Evolutionary conservation across 2,329 filamentous ascomycete genomes (phyloP), one percentile per base, ranked within the genome.

Genomic region (Dothiorella sarmentorum): DNA sequence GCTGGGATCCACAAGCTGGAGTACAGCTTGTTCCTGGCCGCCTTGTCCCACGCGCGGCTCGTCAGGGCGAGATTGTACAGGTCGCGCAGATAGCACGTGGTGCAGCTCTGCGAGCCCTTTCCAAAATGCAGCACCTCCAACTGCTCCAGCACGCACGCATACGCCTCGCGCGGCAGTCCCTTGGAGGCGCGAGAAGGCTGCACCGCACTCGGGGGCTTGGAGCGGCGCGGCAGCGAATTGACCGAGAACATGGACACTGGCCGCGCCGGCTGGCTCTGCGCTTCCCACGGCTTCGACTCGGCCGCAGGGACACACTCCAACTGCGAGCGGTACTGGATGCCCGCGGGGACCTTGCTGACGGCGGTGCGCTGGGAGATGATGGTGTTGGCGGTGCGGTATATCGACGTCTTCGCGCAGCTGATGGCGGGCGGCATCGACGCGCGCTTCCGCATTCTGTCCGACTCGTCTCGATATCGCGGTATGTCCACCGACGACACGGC

Each of bases 11-110:
- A 73, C 24, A 82, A 75, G 53, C 73, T 75, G 51, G 73, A 72
- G 63, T 84, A 83, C 78, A 85, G 69, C 63, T 73, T 73, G 53
- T 72, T 71, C 63, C 77, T 76, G 10, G 81, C 80, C 13, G 76
- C 76, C 61, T 75, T 78, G 63, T 82, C 77, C 82, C 82, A 85
- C n/a, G 75, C 70, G 56, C 80, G 80, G 63, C 78, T 82, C 17
- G 80, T 82, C 61, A 84, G 67, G 47, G 80, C 77, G 27, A 85
- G 70, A 47, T 76, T 76, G 62, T 77, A 75, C 18, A 85, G 67
- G 65, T 85, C 82, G 58, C 75, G 75, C 62, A 83, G 73, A 61
- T 80, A 82, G 64, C 82, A 83, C 56, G 79, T 77, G 43, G 78
- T 71, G 66, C 82, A 84, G 31, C 78, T 73, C 20, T 66, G 63